Percentiles rank a stretch among this genome's conserved stretches.
Evolutionary conservation across 345 rosid genomes (phyloP).

Genomic region (Populus davidiana): DNA sequence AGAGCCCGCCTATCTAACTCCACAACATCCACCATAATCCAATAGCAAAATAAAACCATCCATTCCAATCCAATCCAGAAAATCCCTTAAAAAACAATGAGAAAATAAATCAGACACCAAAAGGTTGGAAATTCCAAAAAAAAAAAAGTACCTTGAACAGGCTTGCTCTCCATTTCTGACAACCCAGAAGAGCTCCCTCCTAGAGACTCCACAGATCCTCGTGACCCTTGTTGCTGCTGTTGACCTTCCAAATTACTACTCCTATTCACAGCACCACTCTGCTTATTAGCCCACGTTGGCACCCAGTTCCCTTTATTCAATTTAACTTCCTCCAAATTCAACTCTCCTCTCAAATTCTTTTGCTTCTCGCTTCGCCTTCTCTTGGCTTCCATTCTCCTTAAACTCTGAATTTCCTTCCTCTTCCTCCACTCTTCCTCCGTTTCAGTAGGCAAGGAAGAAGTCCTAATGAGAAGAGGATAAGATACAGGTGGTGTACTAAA

Average conservation of each 20-base stretch:
- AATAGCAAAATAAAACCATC: neutral
- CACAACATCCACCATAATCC: neutral
- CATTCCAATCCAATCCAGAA: neutral
- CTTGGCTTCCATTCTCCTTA: conserved; percentile 85
- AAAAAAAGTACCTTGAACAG: conserved; percentile 47
- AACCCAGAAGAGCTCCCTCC: conserved; percentile 58
- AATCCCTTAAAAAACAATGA: neutral
- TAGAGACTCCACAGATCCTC: conserved; percentile 55
- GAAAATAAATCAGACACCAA: neutral
- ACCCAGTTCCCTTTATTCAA: conserved; percentile 21
- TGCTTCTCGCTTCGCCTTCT: conserved; percentile 81
- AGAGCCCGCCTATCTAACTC: neutral
- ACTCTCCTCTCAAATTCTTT: conserved; percentile 42
- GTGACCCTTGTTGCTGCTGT: conserved; percentile 38
- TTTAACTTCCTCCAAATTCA: conserved; percentile 39
- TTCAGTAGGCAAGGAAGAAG: conserved; percentile 83
- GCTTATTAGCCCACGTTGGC: conserved; percentile 22
- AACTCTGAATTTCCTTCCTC: conserved; percentile 76
- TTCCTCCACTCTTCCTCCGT: conserved; percentile 92
- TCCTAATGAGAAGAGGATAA: conserved; percentile 53
- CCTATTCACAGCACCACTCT: conserved; percentile 17
- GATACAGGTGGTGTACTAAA: conserved; percentile 28
- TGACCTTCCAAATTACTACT: conserved; percentile 3
- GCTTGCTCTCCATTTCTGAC: conserved; percentile 61
- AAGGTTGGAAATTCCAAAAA: neutral